phyloP scores from a whole-genome alignment of 2,329 filamentous ascomycete genomes.

The Amesomyces nigricolor region DNA sequence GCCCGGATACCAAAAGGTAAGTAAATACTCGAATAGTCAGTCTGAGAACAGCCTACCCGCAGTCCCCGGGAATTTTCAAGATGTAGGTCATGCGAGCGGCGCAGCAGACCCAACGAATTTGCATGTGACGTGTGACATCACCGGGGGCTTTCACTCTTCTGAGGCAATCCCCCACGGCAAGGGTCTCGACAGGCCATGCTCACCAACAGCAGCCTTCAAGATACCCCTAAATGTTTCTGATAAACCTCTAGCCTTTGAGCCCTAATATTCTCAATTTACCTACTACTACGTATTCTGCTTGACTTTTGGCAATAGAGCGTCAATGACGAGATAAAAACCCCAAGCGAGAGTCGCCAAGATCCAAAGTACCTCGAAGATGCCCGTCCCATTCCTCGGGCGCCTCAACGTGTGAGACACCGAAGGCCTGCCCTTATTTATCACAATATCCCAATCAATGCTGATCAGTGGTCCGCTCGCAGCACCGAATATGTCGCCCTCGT shows the following conservation, averaged over 20 bases:
- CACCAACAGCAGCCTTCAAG: neutral
- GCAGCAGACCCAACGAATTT: conserved; percentile 3
- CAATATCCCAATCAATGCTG: neutral
- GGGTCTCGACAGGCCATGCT: neutral
- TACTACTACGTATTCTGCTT: neutral
- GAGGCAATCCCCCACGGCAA: neutral
- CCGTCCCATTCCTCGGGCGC: conserved; percentile 48
- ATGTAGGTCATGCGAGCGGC: conserved; percentile 3
- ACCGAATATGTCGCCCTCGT: conserved; percentile 84
- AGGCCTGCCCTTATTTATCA: neutral
- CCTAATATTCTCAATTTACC: neutral
- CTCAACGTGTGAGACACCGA: conserved; percentile 43
- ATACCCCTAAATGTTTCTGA: neutral
- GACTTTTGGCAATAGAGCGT: neutral
- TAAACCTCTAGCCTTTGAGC: neutral
- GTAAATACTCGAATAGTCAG: too few relatives aligned
- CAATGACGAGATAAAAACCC: conserved; percentile 15
- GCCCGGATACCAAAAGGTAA: too few relatives aligned
- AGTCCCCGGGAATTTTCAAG: neutral
- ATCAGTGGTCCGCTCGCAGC: conserved; percentile 37
- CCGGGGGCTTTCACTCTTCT: conserved; percentile 10
- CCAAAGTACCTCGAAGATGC: conserved; percentile 34
- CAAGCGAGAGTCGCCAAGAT: neutral
- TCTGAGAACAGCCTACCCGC: neutral
- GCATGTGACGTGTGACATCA: conserved; percentile 21